Evolutionary conservation across 306 rosid species (phyloP).

Genomic region (Trifolium fragiferum): DNA sequence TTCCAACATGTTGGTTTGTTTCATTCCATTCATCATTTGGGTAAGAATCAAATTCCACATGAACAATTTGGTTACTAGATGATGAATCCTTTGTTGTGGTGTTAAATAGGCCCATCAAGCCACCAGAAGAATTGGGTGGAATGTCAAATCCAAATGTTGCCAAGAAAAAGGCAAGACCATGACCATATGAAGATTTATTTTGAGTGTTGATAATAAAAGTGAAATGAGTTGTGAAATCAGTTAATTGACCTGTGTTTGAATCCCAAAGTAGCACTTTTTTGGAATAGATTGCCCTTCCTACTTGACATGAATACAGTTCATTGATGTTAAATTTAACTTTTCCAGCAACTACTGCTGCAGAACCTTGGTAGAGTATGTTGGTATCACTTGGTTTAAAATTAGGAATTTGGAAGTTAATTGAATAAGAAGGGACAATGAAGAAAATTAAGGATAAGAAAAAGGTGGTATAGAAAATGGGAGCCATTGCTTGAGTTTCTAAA

Average conservation of each 20-base stretch:
- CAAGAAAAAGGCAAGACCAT: conserved; percentile 49
- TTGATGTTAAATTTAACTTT: conserved; percentile 13
- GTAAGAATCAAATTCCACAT: conserved; percentile 45
- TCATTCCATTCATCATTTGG: conserved; percentile 37
- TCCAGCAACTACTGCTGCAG: conserved; percentile 41
- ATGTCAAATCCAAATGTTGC: conserved; percentile 43
- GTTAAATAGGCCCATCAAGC: conserved; percentile 46
- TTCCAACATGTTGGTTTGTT: conserved; percentile 42
- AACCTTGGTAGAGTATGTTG: conserved; percentile 46
- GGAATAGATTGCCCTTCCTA: conserved; percentile 48
- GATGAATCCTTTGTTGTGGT: conserved; percentile 30
- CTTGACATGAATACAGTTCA: neutral
- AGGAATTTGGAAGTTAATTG: conserved; percentile 37
- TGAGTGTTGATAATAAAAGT: conserved; percentile 41
- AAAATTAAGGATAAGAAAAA: neutral
- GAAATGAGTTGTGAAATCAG: conserved; percentile 51
- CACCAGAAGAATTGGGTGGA: conserved; percentile 45
- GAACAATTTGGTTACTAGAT: conserved; percentile 39
- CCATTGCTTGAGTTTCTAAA: conserved; percentile 19
- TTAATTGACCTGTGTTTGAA: conserved; percentile 22
- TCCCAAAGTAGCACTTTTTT: conserved; percentile 50
- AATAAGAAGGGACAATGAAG: conserved; percentile 3
- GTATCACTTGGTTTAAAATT: conserved; percentile 15
- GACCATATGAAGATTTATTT: neutral
- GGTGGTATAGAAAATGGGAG: neutral